Base-by-base conservation (phyloP, 164 flowering plant genomes). In the Malania oleifera region DNA sequence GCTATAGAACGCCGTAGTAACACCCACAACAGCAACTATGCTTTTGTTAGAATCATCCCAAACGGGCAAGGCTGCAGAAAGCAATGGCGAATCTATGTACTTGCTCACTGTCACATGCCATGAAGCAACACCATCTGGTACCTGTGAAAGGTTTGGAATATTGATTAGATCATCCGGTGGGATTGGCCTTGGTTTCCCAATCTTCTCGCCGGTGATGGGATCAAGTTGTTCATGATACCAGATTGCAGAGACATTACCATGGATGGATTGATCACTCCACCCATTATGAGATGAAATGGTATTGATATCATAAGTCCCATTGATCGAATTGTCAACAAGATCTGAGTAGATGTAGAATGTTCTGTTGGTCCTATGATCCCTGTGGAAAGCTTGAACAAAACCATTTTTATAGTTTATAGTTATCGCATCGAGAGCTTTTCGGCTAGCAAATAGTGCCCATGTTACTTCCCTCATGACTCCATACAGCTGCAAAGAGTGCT, bases 71-170 rank as follows among this genome's bases (percentile, higher is more conserved):
- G 99, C 99, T 19, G 97, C 97, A 35, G 99, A 89, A 68, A 93
- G 89, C 59, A 90, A 54, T 9, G 99, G 99, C 14, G 97, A 86
- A 67, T 85, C 80, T 20, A 84, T 70, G 63, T 64, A 85, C 71
- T 90, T 93, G 84, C 98, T 90, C 20, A 93, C 97, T 20, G 88
- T 76, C 2, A 93, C 91, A 55, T 93, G 96, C 98, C 98, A 89
- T 26, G 97, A 79, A 46, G 98, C 92, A 9, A 76, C 81, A 18
- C 97, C 97, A 73, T 93, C 96, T 14, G 89, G 91, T 26, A 87
- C 83, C 71, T 84, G 88, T 40, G 91, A 85, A 34, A 80, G 70
- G 12, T 91, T 91, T 11, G 96, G 93, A 37, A 92, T 89, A 44
- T 81, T 83, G 29, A 92, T 92, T 11, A 84, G 75, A 68, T 90